Percentiles rank a stretch among this genome's conserved stretches.
phyloP scores from a whole-genome alignment of 805 yeast species.

The Zygosaccharomyces pseudorouxii region DNA sequence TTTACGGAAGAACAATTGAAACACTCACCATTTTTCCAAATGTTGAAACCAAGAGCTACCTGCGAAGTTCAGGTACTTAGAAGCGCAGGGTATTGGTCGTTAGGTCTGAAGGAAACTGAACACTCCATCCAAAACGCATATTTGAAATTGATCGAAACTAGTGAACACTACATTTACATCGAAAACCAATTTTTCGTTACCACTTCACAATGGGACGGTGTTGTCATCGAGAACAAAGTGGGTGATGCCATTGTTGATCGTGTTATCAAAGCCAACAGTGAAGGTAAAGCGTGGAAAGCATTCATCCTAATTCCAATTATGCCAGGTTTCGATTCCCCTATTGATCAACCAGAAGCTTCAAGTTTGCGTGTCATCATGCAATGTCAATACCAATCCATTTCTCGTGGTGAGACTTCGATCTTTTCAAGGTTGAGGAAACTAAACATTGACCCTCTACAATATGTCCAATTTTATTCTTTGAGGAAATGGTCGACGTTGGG shows the following conservation, averaged over 20 bases:
- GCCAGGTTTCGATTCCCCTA: slow-evolving; percentile 96
- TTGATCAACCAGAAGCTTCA: slow-evolving; percentile 89
- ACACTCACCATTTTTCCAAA: slow-evolving; percentile 41
- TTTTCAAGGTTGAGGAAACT: slow-evolving; percentile 72
- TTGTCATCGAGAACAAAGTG: slow-evolving; percentile 76
- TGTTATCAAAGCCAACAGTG: slow-evolving; percentile 79
- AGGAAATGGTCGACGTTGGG: slow-evolving; percentile 96
- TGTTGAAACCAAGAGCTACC: slow-evolving; percentile 58
- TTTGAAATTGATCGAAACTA: slow-evolving; percentile 80
- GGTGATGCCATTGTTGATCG: slow-evolving; percentile 97
- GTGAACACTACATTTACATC: slow-evolving; percentile 88
- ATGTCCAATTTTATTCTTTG: slow-evolving; percentile 85
- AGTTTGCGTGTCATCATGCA: slow-evolving; percentile 95
- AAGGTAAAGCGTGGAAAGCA: slow-evolving; percentile 80
- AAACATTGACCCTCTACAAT: slow-evolving; percentile 85
- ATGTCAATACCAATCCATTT: slow-evolving; percentile 90
- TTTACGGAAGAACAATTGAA: slow-evolving; percentile 66
- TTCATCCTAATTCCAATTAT: slow-evolving; percentile 86
- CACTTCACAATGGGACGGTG: slow-evolving; percentile 81
- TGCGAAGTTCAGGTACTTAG: slow-evolving; percentile 89
- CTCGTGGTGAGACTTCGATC: slow-evolving; percentile 83
- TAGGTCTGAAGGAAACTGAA: slow-evolving; percentile 81
- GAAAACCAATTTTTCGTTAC: slow-evolving; percentile 95
- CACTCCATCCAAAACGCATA: slow-evolving; percentile 91
- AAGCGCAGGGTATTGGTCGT: slow-evolving; percentile 90